These are phyloP conservation scores for Suhomyces terraborum DNA, from an alignment of 1,139 yeast species.

Conservation along the genomic window DNA sequence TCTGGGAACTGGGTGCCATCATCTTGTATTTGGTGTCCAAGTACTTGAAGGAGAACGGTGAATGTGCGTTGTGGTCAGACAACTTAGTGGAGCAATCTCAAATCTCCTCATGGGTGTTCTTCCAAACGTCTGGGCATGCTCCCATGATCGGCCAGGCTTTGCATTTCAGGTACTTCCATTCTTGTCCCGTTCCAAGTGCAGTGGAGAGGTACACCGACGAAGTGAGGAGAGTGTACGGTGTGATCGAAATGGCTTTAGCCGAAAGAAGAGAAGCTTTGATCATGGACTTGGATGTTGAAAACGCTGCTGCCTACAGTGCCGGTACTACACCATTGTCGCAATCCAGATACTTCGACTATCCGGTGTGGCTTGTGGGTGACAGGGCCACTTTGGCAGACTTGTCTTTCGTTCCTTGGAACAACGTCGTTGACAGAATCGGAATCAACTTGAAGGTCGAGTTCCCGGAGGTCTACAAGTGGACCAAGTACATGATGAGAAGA, in stretches of 20 bases:
- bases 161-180: slow-evolving; percentile 89
- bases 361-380: slow-evolving; percentile 95
- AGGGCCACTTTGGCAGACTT: slow-evolving; percentile 88
- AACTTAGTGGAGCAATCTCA: slow-evolving; percentile 82
- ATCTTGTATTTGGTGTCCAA: slow-evolving; percentile 73
- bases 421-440: slow-evolving; percentile 90
- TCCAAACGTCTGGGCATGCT: slow-evolving; percentile 95
- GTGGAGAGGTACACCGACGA: slow-evolving; percentile 91
- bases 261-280: slow-evolving; percentile 88
- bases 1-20: slow-evolving; percentile 96
- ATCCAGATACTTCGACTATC: slow-evolving; percentile 85
- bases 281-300: slow-evolving; percentile 87
- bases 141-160: slow-evolving; percentile 98
- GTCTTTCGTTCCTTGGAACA: slow-evolving; percentile 95
- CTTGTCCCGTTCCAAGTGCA: slow-evolving; percentile 84
- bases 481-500: slow-evolving; percentile 86
- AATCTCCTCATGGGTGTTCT: slow-evolving; percentile 86
- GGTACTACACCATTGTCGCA: slow-evolving; percentile 88
- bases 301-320: slow-evolving; percentile 84
- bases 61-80: slow-evolving; percentile 78
- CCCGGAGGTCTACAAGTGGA: slow-evolving; percentile 97
- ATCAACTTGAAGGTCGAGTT: slow-evolving; percentile 83
- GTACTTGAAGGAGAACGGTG: slow-evolving; percentile 68
- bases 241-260: slow-evolving; percentile 91
- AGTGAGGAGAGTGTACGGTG: slow-evolving; percentile 91